Base-by-base conservation (phyloP, 139 green algal species). In the Diplosphaera chodatii region DNA sequence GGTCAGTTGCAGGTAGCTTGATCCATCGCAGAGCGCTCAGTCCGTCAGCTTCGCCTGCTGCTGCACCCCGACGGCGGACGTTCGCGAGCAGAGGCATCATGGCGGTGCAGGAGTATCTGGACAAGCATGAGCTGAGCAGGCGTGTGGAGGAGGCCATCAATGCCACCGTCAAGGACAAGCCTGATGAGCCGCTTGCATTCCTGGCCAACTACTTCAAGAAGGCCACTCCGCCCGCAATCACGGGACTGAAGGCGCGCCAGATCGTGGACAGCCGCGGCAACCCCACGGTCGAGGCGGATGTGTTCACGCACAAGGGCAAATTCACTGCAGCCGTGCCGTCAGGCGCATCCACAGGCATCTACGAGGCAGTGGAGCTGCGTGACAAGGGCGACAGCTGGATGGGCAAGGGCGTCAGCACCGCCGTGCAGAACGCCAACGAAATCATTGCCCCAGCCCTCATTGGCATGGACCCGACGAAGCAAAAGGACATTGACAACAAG, bases 181-280 rank as follows among this genome's bases (percentile, higher is more conserved):
- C 95, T 22, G 81, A 92, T 25, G 87, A 98, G 77, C 95, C 95
- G 20, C 76, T 95, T 32, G 78, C 77, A 23, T 97, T 91, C 88
- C 92, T 99, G 87, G 85, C 85, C 40, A 72, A 87, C 73, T 75
- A 84, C 75, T 81, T 94, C n/a, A 56, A 79, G 32, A 83, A 84
- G 73, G 65, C 83, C 32, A 74, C 84, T 21, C 83, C 87, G 13
- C n/a, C 89, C 1, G 86, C 84, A 68, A 97, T 98, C 75, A 84
- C 82, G n/a, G 90, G 90, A 59, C 77, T 98, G 5, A 82, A 92
- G 28, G 95, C 85, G 40, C 87, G 95, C 34, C 92, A 98, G 91
- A 92, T 99, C 72, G 87, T 98, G 55, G 95, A 99, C 87, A 97
- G 90, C 5, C 88, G 95, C 32, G 95, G 95, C 68, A 99, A 99